Conservation (phyloP, 768 basidiomycete genomes). For the Albatrellus ellisii region DNA sequence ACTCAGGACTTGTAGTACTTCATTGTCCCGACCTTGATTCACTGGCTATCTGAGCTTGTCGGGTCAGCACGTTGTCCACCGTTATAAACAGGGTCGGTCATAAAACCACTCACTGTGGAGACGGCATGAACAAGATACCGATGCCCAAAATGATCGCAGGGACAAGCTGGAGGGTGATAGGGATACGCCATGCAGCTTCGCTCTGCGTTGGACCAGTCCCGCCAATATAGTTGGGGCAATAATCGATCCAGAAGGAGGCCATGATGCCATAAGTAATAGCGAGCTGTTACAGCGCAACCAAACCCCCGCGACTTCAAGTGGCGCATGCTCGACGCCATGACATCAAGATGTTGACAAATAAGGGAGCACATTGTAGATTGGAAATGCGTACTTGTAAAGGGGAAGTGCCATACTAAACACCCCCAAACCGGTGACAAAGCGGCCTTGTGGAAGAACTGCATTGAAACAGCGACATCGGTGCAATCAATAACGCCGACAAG, state of each 20-base stretch:
- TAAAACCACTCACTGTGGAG: conserved; percentile 38
- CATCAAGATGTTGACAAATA: background rate
- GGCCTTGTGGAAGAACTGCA: too few species aligned
- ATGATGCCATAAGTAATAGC: conserved; percentile 75
- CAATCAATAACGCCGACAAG: conserved; percentile 15
- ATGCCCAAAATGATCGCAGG: conserved; percentile 59
- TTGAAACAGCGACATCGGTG: background rate
- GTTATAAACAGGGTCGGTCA: background rate
- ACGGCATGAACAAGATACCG: conserved; percentile 69
- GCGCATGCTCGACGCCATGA: conserved; percentile 41
- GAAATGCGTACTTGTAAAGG: conserved; percentile 43
- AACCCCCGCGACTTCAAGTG: conserved; percentile 73
- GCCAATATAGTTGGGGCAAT: conserved; percentile 56
- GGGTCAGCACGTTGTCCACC: background rate
- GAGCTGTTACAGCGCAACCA: conserved; percentile 73
- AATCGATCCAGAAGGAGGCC: conserved; percentile 38
- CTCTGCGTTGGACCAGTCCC: conserved; percentile 42
- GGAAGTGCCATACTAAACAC: conserved; percentile 75
- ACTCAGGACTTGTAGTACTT: conserved; percentile 53
- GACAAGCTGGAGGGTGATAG: conserved; percentile 58
- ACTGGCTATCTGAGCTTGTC: conserved; percentile 47
- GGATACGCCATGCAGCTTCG: conserved; percentile 66
- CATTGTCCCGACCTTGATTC: conserved; percentile 63
- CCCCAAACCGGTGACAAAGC: conserved; percentile 69
- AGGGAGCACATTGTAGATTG: background rate